Conservation (phyloP, 306 rosid species). For the Cicer bijugum region DNA sequence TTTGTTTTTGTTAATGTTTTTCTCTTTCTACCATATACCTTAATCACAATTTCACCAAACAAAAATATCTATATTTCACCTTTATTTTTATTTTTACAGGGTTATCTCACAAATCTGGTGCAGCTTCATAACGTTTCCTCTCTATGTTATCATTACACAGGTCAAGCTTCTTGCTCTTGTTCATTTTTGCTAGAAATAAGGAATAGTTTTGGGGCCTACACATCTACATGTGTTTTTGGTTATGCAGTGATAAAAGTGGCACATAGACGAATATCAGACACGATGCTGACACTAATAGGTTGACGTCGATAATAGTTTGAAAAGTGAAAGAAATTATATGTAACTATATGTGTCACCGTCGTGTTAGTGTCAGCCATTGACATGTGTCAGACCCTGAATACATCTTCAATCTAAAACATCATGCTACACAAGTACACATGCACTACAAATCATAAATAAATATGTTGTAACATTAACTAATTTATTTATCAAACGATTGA, state of each 20-base stretch:
- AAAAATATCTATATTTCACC: not conserved
- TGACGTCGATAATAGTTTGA: too few relatives aligned
- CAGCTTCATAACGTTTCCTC: slow-evolving; percentile 90
- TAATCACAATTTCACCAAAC: slow-evolving; percentile 20
- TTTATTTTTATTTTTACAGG: slow-evolving; percentile 51
- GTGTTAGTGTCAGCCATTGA: too few relatives aligned
- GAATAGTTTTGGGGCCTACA: too few relatives aligned
- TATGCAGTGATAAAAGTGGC: too few relatives aligned
- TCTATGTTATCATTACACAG: slow-evolving; percentile 90
- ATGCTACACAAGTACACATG: too few relatives aligned
- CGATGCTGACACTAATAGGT: too few relatives aligned
- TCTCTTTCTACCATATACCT: not conserved
- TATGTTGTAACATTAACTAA: not conserved
- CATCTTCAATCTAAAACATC: too few relatives aligned
- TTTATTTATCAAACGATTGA: not conserved
- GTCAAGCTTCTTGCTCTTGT: slow-evolving; percentile 45
- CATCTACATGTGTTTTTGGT: too few relatives aligned
- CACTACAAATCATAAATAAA: not conserved
- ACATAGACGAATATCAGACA: too few relatives aligned
- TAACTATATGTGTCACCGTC: too few relatives aligned
- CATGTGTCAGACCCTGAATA: too few relatives aligned
- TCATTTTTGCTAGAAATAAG: not conserved
- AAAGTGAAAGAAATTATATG: too few relatives aligned
- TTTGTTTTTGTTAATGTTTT: not conserved
- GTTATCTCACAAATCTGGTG: slow-evolving; percentile 82